These are phyloP conservation scores for Hyphodiscus hymeniophilus DNA, from an alignment of 495 filamentous ascomycete species.

Conservation along the genomic window DNA sequence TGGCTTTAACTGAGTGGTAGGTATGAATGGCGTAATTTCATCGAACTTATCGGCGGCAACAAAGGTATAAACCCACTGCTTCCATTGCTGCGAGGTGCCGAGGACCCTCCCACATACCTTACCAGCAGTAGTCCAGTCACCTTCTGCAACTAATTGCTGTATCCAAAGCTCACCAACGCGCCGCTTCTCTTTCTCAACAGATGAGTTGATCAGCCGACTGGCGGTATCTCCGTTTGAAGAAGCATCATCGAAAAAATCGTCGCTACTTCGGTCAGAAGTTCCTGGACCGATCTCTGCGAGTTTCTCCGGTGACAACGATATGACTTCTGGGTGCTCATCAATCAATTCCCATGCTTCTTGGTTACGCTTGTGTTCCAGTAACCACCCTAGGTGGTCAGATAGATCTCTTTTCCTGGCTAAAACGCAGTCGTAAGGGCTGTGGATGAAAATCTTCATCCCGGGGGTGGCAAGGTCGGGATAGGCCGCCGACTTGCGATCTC, in stretches of 20 bases:
- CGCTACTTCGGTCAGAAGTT: slow-evolving; percentile 48
- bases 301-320: slow-evolving; percentile 34
- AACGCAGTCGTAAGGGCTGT: slow-evolving; percentile 92
- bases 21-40: slow-evolving; percentile 81
- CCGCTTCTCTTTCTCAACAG: slow-evolving; percentile 81
- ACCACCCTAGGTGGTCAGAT: slow-evolving; percentile 75
- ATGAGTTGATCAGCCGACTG: slow-evolving; percentile 39
- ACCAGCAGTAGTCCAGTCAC: slow-evolving; percentile 71
- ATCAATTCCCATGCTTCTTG: slow-evolving; percentile 82
- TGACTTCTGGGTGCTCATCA: slow-evolving; percentile 72
- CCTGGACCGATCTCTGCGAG: slow-evolving; percentile 30
- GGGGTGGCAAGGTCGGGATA: slow-evolving; percentile 45
- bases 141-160: slow-evolving; percentile 63
- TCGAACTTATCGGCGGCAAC: slow-evolving; percentile 76
- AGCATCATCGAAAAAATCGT: slow-evolving; percentile 75
- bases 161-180: slow-evolving; percentile 90
- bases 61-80: slow-evolving; percentile 90
- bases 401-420: slow-evolving; percentile 79
- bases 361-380: slow-evolving; percentile 69
- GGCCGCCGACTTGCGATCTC: slow-evolving; percentile 18
- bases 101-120: slow-evolving; percentile 73
- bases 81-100: slow-evolving; percentile 72
- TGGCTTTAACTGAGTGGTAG: slow-evolving; percentile 62
- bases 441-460: slow-evolving; percentile 89
- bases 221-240: slow-evolving; percentile 52